Base-by-base conservation (phyloP, 768 basidiomycete genomes). In the Termitomyces sp. region DNA sequence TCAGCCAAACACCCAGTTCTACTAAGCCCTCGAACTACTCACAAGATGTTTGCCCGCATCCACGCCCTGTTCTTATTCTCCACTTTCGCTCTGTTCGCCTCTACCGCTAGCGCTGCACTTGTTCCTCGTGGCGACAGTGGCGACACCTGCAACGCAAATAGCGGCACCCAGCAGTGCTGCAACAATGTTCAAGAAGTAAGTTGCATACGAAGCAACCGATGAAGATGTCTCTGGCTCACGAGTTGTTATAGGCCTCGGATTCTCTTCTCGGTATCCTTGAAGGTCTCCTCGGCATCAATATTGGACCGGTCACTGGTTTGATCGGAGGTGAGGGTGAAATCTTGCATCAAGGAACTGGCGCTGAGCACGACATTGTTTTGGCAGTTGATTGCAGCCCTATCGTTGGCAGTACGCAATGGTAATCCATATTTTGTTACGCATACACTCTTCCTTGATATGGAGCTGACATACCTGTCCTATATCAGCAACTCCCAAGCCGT, bases 371-470 rank as follows among this genome's bases (percentile, higher is more conserved):
- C 7, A 13, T n/a, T n/a, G n/a, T 46, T 24, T 8, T 49, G n/a
- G 11, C 24, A 67, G 66, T 65, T 38, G 58, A 50, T 40, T 67
- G 66, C 62, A 59, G 15, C 57, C 64, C 66, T 33, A 59, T 65
- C 52, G 58, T 12, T 15, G 55, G 58, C 52, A 28, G 46, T 7
- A 63, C 58, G 38, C 38, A 55, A 45, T 63, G 65, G 57, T 60
- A 52, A 52, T 44, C 15, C 9, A 46, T 46, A 11, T 44, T 28
- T 18, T 3, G 7, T 32, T 22, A 49, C 7, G 4, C 2, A 49
- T 16, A 7, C 7, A 32, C 48, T 9, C 15, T 28, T 48, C 16
- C 22, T 28, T 28, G 48, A 32, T 49, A 32, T 49, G 28, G 28
- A 49, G 7, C 48, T 49, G 15, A 49, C 48, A 3, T 28, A 28